These are phyloP conservation scores for Aristolochia fimbriata DNA, from an alignment of 164 flowering plant genomes.

Conservation along the genomic window DNA sequence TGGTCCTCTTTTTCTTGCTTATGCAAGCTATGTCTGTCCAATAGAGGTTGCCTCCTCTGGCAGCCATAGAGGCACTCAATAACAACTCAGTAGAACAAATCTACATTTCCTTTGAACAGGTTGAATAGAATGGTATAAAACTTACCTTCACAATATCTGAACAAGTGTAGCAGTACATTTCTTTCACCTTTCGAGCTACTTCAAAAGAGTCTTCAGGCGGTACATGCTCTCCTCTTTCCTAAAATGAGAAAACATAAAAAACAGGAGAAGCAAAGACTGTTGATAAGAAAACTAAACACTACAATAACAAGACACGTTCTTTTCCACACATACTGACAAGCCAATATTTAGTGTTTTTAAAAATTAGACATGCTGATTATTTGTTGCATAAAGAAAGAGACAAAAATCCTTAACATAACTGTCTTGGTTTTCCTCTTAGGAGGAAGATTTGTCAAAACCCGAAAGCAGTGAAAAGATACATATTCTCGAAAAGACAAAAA, in stretches of 20 bases:
- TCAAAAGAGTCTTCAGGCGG: constrained; percentile 97
- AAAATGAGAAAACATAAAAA: constrained; percentile 17
- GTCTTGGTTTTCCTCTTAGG: no score
- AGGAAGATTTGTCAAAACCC: no score
- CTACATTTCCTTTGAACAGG: neutral
- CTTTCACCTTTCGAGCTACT: constrained; percentile 95
- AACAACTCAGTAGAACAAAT: neutral
- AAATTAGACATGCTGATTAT: no score
- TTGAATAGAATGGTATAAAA: neutral
- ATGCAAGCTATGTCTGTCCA: no score
- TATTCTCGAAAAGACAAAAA: no score
- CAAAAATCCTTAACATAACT: no score
- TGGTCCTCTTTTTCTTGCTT: no score
- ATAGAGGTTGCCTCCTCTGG: no score
- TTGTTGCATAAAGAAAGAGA: no score
- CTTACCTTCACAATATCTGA: constrained; percentile 95
- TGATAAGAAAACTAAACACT: neutral
- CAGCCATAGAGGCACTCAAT: neutral
- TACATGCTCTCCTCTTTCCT: constrained; percentile 99
- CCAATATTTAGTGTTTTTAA: no score
- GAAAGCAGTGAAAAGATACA: no score
- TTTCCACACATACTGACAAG: no score
- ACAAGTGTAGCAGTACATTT: constrained; percentile 83
- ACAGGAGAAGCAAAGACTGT: neutral
- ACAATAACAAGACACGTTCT: neutral